Conservation (phyloP, 805 yeast genomes). For the Barnettozyma pratensis region DNA sequence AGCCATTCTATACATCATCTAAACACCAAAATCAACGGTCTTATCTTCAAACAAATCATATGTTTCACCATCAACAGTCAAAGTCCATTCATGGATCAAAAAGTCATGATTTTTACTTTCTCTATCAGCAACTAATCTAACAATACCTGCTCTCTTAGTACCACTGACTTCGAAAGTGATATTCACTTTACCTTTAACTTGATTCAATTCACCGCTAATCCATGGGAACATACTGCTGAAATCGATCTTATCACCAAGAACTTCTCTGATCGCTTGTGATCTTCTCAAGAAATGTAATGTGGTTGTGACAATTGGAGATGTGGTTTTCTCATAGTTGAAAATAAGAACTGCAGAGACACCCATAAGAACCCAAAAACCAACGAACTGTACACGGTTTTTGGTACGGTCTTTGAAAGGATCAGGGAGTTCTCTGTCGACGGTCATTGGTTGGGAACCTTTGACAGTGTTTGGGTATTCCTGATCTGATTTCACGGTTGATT, state of each 20-base stretch:
- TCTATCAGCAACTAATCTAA: slow-evolving; percentile 66
- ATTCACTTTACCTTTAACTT: slow-evolving; percentile 77
- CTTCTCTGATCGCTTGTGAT: slow-evolving; percentile 54
- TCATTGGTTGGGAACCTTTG: slow-evolving; percentile 13
- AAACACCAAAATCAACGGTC: slow-evolving; percentile 26
- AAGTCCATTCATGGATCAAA: slow-evolving; percentile 57
- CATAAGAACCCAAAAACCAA: slow-evolving; percentile 49
- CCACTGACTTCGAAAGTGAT: slow-evolving; percentile 71
- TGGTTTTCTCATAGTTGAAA: slow-evolving; percentile 89
- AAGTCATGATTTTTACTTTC: slow-evolving; percentile 53
- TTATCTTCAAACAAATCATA: slow-evolving; percentile 48
- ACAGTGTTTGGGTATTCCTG: background rate
- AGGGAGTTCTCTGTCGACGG: slow-evolving; percentile 72
- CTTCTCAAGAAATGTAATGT: slow-evolving; percentile 83
- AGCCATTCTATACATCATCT: too few relatives aligned
- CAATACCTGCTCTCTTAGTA: slow-evolving; percentile 48
- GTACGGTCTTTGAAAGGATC: slow-evolving; percentile 60
- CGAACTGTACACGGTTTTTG: slow-evolving; percentile 49
- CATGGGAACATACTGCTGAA: slow-evolving; percentile 79
- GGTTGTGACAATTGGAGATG: slow-evolving; percentile 84
- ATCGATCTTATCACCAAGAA: slow-evolving; percentile 70
- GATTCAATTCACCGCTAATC: slow-evolving; percentile 81
- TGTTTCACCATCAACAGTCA: slow-evolving; percentile 40
- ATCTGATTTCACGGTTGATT: background rate
- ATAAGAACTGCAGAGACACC: slow-evolving; percentile 55